phyloP scores from a whole-genome alignment of 2,329 filamentous ascomycete genomes.

The Colletotrichum sp. region DNA sequence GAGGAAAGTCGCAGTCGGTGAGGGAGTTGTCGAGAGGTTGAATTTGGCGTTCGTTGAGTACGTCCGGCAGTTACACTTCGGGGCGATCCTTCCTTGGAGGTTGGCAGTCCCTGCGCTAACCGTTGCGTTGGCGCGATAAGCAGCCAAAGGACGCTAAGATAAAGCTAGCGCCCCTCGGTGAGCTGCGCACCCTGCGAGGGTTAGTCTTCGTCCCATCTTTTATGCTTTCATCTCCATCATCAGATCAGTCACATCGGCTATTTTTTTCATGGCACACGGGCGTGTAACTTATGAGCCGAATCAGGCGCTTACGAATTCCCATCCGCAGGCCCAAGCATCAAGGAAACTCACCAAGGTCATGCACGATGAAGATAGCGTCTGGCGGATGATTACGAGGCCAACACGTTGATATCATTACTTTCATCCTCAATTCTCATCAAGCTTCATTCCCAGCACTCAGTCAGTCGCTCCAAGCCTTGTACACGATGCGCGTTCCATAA shows the following conservation, averaged over 20 bases:
- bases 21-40: background rate
- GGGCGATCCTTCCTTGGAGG: background rate
- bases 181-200: background rate
- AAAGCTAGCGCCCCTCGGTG: conserved; percentile 16
- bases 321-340: background rate
- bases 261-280: background rate
- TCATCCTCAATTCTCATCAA: background rate
- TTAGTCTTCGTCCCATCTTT: conserved; percentile 1
- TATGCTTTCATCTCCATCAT: background rate
- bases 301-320: background rate
- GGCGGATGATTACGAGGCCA: background rate
- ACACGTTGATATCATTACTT: background rate
- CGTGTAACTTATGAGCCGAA: background rate
- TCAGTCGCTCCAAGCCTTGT: conserved; percentile 80
- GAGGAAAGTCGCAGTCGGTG: background rate
- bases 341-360: background rate
- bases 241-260: conserved; percentile 5
- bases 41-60: background rate
- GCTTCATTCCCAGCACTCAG: background rate
- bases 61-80: conserved; percentile 8
- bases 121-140: background rate
- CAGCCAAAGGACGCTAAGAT: background rate
- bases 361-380: conserved; percentile 14
- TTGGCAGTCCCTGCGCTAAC: conserved; percentile 1
- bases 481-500: conserved; percentile 83